Percentiles rank a stretch among this genome's conserved stretches.
Evolutionary conservation across 352 stramenopile species (phyloP).

Genomic region (Phytopythium boreale): DNA sequence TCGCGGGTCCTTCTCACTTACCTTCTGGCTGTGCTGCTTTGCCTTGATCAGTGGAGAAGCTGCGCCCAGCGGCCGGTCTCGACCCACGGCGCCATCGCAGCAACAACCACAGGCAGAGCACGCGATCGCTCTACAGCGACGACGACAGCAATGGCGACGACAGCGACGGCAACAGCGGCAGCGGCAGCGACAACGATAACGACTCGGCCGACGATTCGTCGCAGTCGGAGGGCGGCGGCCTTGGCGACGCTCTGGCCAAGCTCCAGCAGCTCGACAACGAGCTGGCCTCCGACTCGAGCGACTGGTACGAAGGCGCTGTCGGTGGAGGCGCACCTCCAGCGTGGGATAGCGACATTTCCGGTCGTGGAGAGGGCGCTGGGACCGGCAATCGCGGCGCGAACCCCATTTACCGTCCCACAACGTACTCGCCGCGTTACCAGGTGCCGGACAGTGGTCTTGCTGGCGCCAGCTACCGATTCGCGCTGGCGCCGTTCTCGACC

Average conservation of each 20-base stretch:
- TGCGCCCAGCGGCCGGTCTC: background rate
- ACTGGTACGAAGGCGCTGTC: background rate
- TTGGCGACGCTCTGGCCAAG: constrained; percentile 13
- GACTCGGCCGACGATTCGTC: background rate
- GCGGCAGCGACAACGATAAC: background rate
- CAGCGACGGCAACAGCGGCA: constrained; percentile 5
- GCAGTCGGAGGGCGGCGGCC: constrained; percentile 12
- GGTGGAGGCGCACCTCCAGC: background rate
- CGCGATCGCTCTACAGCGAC: background rate
- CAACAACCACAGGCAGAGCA: background rate
- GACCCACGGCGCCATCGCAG: background rate
- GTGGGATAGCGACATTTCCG: background rate
- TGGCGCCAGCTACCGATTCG: background rate
- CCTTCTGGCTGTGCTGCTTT: background rate
- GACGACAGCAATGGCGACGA: background rate
- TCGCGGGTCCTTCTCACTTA: background rate
- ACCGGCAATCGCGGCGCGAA: background rate
- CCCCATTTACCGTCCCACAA: no score
- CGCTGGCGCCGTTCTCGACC: constrained; percentile 4
- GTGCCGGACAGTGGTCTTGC: background rate
- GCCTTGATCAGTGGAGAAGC: background rate
- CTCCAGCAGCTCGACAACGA: constrained; percentile 23
- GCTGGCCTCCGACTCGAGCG: constrained; percentile 19
- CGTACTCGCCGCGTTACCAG: constrained; percentile 1
- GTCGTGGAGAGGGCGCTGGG: background rate